A percentile compares a stretch with the other conserved stretches of the same genome.
These are phyloP conservation scores for Lecanoromycetidae sp. DNA, from an alignment of 2,329 filamentous ascomycete species.

Conservation along the genomic window DNA sequence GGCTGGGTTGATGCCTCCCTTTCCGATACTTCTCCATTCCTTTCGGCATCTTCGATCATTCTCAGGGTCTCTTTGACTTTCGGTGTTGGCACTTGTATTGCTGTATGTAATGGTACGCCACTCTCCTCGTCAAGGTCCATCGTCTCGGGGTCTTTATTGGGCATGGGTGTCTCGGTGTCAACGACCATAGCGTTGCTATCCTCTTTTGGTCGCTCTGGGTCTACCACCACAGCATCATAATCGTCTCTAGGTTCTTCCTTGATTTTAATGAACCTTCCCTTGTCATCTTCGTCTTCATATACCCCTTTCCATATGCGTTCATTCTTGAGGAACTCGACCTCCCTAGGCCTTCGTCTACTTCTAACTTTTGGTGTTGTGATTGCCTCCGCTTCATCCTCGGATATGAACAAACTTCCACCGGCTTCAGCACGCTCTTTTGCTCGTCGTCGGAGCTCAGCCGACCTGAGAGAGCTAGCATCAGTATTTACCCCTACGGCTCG, in stretches of 20 bases:
- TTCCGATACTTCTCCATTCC: neutral
- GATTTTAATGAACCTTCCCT: slow-evolving; percentile 30
- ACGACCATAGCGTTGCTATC: slow-evolving; percentile 33
- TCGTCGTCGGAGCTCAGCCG: slow-evolving; percentile 30
- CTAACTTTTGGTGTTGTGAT: slow-evolving; percentile 21
- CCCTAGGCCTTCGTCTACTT: slow-evolving; percentile 30
- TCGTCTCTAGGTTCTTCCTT: slow-evolving; percentile 45
- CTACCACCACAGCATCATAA: slow-evolving; percentile 30
- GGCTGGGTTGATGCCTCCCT: neutral
- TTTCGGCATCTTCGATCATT: too few species aligned
- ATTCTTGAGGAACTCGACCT: slow-evolving; percentile 21
- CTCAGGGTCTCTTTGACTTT: slow-evolving; percentile 19
- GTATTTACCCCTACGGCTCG: slow-evolving; percentile 42
- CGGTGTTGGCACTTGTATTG: neutral
- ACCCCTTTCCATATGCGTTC: slow-evolving; percentile 28
- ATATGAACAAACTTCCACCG: slow-evolving; percentile 22
- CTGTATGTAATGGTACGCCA: neutral
- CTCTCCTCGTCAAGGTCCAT: neutral
- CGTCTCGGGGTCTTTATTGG: slow-evolving; percentile 19
- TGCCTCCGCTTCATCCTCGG: slow-evolving; percentile 22
- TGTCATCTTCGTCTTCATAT: slow-evolving; percentile 31
- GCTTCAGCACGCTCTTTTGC: slow-evolving; percentile 24
- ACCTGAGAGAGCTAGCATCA: slow-evolving; percentile 37
- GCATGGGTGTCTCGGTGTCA: slow-evolving; percentile 23
- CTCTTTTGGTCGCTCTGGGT: slow-evolving; percentile 39